Evolutionary conservation across 495 filamentous ascomycete genomes (phyloP), one percentile per base, ranked within the genome.

Genomic region (Elaphomyces granulatus): DNA sequence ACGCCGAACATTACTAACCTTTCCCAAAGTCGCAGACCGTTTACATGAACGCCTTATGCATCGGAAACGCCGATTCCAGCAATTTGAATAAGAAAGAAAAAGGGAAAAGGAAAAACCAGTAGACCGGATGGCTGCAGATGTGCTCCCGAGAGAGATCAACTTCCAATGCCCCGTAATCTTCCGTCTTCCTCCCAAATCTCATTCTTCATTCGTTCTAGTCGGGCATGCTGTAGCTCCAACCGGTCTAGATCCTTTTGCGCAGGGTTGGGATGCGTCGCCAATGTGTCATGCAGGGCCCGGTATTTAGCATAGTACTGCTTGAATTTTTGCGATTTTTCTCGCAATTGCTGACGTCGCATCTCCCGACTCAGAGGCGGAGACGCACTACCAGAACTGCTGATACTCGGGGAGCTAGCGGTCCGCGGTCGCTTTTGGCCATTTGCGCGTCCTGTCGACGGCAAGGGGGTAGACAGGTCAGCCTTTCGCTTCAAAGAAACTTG

Each of bases 261-360:
- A 2, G 78, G 72, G 28, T 72, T 57, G 8, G 67, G 52, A 15
- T 67, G 52, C 1, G 46, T 55, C n/a, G 61, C 56, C 21, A 85
- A 57, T 48, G 77, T 67, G 37, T 64, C 53, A 50, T 85, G 75
- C 41, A 83, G 56, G 20, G 59, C 50, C 53, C 70, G 64, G 52
- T 87, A 87, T 23, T 70, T 72, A 21, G 66, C 61, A 50, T 84
- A 83, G 21, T 54, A 68, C 35, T 58, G 55, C 52, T 75, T 77
- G 58, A 84, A 84, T 28, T 47, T 63, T 46, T 66, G 62, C 7
- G 77, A 78, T 50, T 73, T 70, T 34, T 71, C 57, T 40, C 77
- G 53, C 17, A 68, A 45, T 20, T 56, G 58, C 40, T 62, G 56
- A 2, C 51, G 51, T 6, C 53, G 55, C 7, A 64, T 37, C n/a